These are phyloP conservation scores for Hydnum rufescens DNA, from an alignment of 768 basidiomycete genomes.

Conservation along the genomic window DNA sequence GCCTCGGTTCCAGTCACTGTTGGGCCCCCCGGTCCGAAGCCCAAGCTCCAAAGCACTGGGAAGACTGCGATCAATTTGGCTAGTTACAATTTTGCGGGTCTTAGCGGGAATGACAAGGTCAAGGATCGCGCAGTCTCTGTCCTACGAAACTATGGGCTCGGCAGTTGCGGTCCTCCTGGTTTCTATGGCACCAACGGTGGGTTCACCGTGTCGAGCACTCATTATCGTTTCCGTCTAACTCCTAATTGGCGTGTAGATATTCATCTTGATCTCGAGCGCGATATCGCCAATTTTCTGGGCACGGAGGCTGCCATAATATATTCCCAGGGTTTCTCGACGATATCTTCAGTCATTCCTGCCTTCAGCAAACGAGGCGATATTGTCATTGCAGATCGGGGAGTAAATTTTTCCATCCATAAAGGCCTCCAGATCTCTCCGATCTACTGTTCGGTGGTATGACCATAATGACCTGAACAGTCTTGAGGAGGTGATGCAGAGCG, in stretches of 20 bases:
- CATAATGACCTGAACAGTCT: conserved; percentile 87
- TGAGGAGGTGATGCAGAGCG: conserved; percentile 63
- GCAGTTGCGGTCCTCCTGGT: conserved; percentile 87
- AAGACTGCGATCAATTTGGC: conserved; percentile 72
- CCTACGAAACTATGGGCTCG: conserved; percentile 74
- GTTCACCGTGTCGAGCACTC: conserved; percentile 15
- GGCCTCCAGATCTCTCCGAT: conserved; percentile 86
- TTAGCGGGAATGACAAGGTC: conserved; percentile 72
- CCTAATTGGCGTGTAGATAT: conserved; percentile 37
- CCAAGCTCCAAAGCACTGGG: conserved; percentile 49
- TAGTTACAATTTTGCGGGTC: conserved; percentile 79
- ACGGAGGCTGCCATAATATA: conserved; percentile 82
- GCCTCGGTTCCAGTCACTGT: conserved; percentile 52
- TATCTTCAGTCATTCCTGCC: conserved; percentile 86
- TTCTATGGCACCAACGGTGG: conserved; percentile 92
- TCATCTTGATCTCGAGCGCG: conserved; percentile 71
- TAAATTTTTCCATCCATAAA: conserved; percentile 90
- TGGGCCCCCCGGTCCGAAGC: conserved; percentile 68
- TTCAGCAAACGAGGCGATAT: conserved; percentile 96
- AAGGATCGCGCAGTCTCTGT: conserved; percentile 73
- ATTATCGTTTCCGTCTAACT: background rate
- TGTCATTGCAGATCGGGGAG: conserved; percentile 94
- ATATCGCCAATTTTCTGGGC: conserved; percentile 80
- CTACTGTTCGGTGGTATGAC: conserved; percentile 85
- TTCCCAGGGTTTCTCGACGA: conserved; percentile 81